Percentiles rank a stretch among this genome's conserved stretches.
Conservation (phyloP, 306 rosid genomes). For the Leucaena leucocephala region DNA sequence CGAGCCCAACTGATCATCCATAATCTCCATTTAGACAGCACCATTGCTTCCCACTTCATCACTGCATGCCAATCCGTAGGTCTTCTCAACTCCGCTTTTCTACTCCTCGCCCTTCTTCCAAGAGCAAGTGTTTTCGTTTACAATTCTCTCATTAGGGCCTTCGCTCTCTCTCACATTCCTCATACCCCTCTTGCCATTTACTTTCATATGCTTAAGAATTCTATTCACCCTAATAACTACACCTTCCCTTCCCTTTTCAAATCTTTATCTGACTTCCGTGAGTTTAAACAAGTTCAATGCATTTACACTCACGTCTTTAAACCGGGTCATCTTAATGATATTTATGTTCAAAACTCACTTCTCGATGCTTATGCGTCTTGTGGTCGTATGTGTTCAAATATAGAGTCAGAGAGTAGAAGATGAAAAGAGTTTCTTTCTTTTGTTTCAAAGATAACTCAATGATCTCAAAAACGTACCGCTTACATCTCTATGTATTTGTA, state of each 20-base stretch:
- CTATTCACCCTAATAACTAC: constrained; percentile 57
- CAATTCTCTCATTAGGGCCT: constrained; percentile 71
- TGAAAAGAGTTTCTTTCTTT: no score
- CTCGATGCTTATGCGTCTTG: constrained; percentile 60
- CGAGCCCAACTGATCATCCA: constrained; percentile 65
- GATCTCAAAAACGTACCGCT: no score
- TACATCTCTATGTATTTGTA: no score
- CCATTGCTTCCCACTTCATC: constrained; percentile 59
- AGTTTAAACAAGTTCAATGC: constrained; percentile 40
- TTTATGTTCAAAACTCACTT: constrained; percentile 64
- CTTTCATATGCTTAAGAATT: constrained; percentile 55
- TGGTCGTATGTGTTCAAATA: constrained; percentile 20
- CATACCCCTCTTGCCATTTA: constrained; percentile 53
- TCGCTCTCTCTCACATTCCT: constrained; percentile 57
- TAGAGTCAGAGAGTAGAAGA: no score
- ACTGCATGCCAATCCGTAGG: constrained; percentile 48
- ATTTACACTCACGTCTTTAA: constrained; percentile 54
- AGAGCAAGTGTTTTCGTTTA: constrained; percentile 59
- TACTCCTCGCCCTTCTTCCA: constrained; percentile 45
- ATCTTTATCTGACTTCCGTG: constrained; percentile 48
- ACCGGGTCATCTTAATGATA: constrained; percentile 53
- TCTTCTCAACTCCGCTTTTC: constrained; percentile 46
- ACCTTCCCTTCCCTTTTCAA: constrained; percentile 77
- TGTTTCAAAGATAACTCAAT: no score
- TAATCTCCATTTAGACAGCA: constrained; percentile 53